Base-by-base conservation (phyloP, 495 filamentous ascomycete genomes). In the Chaetomium tenue region DNA sequence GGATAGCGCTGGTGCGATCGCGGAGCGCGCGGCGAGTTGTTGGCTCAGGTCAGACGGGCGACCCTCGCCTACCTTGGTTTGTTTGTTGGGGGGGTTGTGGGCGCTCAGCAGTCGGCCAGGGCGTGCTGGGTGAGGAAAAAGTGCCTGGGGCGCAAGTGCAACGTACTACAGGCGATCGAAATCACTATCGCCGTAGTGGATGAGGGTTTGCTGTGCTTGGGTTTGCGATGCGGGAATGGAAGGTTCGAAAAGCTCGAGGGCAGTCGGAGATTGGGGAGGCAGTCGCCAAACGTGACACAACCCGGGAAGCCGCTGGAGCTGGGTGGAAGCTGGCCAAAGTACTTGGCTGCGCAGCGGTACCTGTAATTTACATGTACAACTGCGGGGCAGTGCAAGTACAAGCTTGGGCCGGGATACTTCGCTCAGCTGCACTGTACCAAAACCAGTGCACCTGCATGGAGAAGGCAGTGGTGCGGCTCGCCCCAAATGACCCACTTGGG, bases 221-320 rank as follows among this genome's bases (percentile, higher is more conserved):
- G 61, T 40, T 25, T 42, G 61, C 61, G 64, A 66, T 65, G 58
- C 53, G 57, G 53, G 28, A 63, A 63, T 63, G 61, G 51, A 65
- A 63, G 65, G 70, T 70, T 70, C 66, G 66, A 68, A 63, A 68
- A 68, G 64, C 69, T 72, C 65, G 65, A 69, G 59, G 59, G 5
- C 42, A 40, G 61, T 44, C 26, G 63, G 65, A 63, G 68, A 70
- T 68, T 70, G 64, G 61, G 67, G 48, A 69, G 60, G 39, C 52
- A 71, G 65, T 68, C 64, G 67, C 72, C 71, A 72, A 73, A 73
- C 68, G 70, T 63, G 63, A 71, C 68, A 74, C 68, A 64, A 70
- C 33, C 33, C 33, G 33, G 33, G 33, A 37, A 37, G 57, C 69
- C 65, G 68, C 62, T 55, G 44, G 28, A 28, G 59, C 63, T 62